Percentiles rank a stretch among this genome's conserved stretches.
phyloP scores from a whole-genome alignment of 2,329 filamentous ascomycete genomes.

The Neopestalotiopsis sp. region DNA sequence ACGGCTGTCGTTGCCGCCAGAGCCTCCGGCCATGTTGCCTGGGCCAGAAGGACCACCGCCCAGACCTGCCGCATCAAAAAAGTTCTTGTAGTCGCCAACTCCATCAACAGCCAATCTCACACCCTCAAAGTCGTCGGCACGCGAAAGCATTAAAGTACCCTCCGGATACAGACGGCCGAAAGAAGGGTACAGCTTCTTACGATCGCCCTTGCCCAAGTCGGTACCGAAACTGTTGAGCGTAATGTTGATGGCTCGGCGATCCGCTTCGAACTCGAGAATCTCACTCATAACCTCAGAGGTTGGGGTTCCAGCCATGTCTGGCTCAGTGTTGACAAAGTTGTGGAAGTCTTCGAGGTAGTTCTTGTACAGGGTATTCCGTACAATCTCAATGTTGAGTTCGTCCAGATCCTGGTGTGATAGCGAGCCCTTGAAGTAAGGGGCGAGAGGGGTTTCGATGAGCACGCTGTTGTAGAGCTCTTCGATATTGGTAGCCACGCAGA shows the following conservation, averaged over 20 bases:
- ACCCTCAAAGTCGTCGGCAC: slow-evolving; percentile 93
- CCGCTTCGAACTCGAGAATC: slow-evolving; percentile 95
- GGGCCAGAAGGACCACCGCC: slow-evolving; percentile 73
- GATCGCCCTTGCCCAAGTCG: slow-evolving; percentile 89
- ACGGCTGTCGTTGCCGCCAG: slow-evolving; percentile 75
- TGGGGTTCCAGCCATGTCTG: slow-evolving; percentile 85
- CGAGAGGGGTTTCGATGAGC: slow-evolving; percentile 92
- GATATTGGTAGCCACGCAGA: slow-evolving; percentile 97
- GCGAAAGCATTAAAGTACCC: slow-evolving; percentile 91
- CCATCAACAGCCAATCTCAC: slow-evolving; percentile 93
- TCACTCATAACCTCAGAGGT: slow-evolving; percentile 96
- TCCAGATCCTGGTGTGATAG: slow-evolving; percentile 96
- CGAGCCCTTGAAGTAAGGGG: slow-evolving; percentile 96
- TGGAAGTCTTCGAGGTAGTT: slow-evolving; percentile 99
- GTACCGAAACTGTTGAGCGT: slow-evolving; percentile 98
- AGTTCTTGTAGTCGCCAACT: slow-evolving; percentile 89
- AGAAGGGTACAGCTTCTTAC: slow-evolving; percentile 93
- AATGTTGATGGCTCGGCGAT: slow-evolving; percentile 97
- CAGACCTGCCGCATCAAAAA: slow-evolving; percentile 90
- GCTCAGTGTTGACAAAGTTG: slow-evolving; percentile 87
- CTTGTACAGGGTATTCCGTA: slow-evolving; percentile 98
- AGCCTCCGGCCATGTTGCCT: slow-evolving; percentile 84
- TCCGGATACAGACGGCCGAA: slow-evolving; percentile 94
- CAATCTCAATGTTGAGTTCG: slow-evolving; percentile 98
- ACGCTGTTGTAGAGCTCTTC: slow-evolving; percentile 99